Base-by-base conservation (phyloP, 371 early-diverging fungal species). In the Mucor velutinosus region DNA sequence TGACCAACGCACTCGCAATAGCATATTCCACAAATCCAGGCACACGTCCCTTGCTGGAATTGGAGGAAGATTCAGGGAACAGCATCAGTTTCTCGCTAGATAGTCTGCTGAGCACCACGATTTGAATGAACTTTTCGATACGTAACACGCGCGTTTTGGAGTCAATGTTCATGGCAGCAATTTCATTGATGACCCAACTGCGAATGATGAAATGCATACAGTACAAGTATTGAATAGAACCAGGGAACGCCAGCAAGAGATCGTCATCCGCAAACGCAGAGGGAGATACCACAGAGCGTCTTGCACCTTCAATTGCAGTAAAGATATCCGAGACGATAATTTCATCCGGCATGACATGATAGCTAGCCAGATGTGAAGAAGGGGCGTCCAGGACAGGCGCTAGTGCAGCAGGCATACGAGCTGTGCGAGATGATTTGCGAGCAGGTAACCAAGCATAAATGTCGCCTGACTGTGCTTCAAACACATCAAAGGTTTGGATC, bases 21-120 rank as follows among this genome's bases (percentile, higher is more conserved):
- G 93, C 90, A 33, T 88, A 79, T 70, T 93, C 94, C 2, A 94
- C 89, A 84, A 93, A 92, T 0, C 92, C 90, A 8, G 93, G 94
- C 14, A 92, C 86, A 17, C 83, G 74, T 55, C 67, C 62, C 19
- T 57, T 35, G 0, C 35, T 58, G 7, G 69, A n/a, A 30, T 2
- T 30, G 30, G 33, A 33, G 8, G 33, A 27, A 62, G 57, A 43
- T 15, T 82, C 82, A 8, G 75, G 72, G 25, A 75, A 82, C 8
- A 79, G 37, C 8, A 35, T 71, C 65, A 81, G 76, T 15, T 64
- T 74, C 8, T 70, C 76, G 70, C 81, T 83, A 15, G 71, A 67
- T 0, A 57, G 65, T 60, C 89, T 83, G 67, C 92, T 89, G 27
- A 83, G 61, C 8, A 81, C 62, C 15, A 92, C 73, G 33, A 91